Conservation (phyloP, 139 green algal species). For the Raphidocelis subcapitata region DNA sequence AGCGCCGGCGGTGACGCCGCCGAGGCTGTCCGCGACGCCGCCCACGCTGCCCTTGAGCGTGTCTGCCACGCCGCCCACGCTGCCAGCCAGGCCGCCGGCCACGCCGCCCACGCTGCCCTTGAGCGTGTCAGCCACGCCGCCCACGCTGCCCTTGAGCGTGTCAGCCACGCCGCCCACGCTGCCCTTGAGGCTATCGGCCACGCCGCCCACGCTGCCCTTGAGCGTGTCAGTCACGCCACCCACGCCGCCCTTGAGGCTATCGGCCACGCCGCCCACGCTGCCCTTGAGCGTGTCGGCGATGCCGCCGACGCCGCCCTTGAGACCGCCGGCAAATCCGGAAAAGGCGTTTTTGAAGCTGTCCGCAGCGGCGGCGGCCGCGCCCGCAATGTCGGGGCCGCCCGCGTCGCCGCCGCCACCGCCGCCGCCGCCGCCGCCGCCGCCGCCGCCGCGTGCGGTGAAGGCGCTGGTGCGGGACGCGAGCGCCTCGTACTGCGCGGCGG, state of each 20-base stretch:
- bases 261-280: not conserved
- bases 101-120: too few species aligned
- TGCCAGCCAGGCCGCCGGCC: not conserved
- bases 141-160: constrained; percentile 8
- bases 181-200: constrained; percentile 17
- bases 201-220: constrained; percentile 7
- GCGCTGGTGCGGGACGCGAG: too few species aligned
- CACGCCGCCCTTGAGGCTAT: not conserved
- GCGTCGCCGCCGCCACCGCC: constrained; percentile 4
- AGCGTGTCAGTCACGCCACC: not conserved
- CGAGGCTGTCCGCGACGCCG: not conserved
- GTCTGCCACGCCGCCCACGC: constrained; percentile 8
- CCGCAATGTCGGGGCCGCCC: not conserved
- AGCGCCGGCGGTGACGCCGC: not conserved
- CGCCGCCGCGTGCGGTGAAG: constrained; percentile 4
- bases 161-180: constrained; percentile 2
- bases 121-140: not conserved
- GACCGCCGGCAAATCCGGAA: not conserved
- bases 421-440: not conserved
- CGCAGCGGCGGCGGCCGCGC: too few species aligned
- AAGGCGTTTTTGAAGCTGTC: not conserved
- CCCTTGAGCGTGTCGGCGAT: constrained; percentile 18
- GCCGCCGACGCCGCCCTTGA: constrained; percentile 12
- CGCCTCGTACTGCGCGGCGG: too few species aligned
- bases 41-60: constrained; percentile 7